Evolutionary conservation across 495 filamentous ascomycete species (phyloP).

Genomic region (Geopyxis carbonaria): DNA sequence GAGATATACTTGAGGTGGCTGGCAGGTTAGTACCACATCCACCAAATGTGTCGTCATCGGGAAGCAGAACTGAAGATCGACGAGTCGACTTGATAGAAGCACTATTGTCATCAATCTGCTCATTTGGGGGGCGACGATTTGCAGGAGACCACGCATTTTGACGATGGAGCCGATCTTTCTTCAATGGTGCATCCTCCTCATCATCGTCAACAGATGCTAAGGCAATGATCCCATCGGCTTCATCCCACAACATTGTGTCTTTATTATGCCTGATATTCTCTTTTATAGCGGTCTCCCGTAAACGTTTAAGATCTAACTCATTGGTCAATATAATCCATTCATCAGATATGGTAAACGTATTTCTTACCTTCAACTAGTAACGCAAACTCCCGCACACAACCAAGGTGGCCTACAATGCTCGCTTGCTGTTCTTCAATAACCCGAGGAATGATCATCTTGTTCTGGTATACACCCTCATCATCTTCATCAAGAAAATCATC

Average conservation of each 20-base stretch:
- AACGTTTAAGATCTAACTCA: slow-evolving; percentile 46
- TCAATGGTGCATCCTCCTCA: slow-evolving; percentile 22
- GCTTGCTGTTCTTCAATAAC: slow-evolving; percentile 74
- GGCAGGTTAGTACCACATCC: slow-evolving; percentile 29
- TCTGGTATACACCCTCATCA: slow-evolving; percentile 24
- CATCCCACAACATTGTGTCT: slow-evolving; percentile 54
- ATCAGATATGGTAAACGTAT: slow-evolving; percentile 4
- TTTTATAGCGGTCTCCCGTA: slow-evolving; percentile 44
- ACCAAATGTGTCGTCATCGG: slow-evolving; percentile 49
- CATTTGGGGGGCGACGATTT: slow-evolving; percentile 7
- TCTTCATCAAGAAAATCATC: slow-evolving; percentile 49
- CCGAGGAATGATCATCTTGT: slow-evolving; percentile 52
- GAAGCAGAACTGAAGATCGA: slow-evolving; percentile 41
- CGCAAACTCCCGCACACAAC: slow-evolving; percentile 70
- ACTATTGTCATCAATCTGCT: slow-evolving; percentile 34
- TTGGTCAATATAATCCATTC: slow-evolving; percentile 8
- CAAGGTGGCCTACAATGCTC: slow-evolving; percentile 69
- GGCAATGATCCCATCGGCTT: slow-evolving; percentile 76
- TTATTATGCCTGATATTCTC: slow-evolving; percentile 47
- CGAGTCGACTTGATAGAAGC: slow-evolving; percentile 22
- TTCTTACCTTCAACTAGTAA: slow-evolving; percentile 46
- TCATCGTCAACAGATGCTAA: slow-evolving; percentile 73
- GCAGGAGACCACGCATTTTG: slow-evolving; percentile 8
- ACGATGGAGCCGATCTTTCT: slow-evolving; percentile 3
- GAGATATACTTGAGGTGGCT: slow-evolving; percentile 6